Base-by-base conservation (phyloP, 169 alveolate genomes). In the Plasmodium malariae region DNA sequence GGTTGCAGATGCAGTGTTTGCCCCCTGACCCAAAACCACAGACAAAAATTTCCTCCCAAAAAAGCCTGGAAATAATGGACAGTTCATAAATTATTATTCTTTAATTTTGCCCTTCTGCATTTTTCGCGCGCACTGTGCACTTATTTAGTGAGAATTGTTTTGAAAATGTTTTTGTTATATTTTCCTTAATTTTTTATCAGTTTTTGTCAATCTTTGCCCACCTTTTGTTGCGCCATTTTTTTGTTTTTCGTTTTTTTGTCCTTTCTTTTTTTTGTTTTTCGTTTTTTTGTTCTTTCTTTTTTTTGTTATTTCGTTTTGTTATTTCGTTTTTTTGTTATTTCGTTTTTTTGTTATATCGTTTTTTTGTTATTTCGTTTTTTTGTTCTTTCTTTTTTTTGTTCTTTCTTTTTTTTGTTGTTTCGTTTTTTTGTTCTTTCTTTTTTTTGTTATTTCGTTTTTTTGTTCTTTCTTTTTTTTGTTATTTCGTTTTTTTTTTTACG, bases 1-100 rank as follows among this genome's bases (percentile, higher is more conserved):
- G 89, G 89, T 12, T 63, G 30, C 78, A 78, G 28, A 78, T 78
- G 89, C 89, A 78, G 54, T 45, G 37, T n/a, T 78, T 78, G 43
- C 89, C 89, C 17, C 78, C 89, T 30, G 89, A 78, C 60, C 89
- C 89, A 5, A 62, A 78, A 40, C 89, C 89, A n/a, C 89, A 78
- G 67, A 78, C 89, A 63, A 78, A 78, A 63, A 45, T 78, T 62
- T 62, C 78, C 9, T 54, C 63, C 4, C 89, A 78, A 21, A 78
- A 78, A 63, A 78, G 62, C 43, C 7, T 78, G n/a, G 76, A 55
- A 19, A 45, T 45, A 17, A 45, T 62, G 9, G 57, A 78, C 26
- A 40, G 48, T 21, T 67, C 26, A 9, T 34, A 71, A 54, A 49
- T 7, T 19, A 12, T 28, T 14, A 14, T 48, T 48, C n/a, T 48